A percentile compares a stretch with the other conserved stretches of the same genome.
Conservation (phyloP, 768 basidiomycete species). For the Chalciporus sphaerocephalus region DNA sequence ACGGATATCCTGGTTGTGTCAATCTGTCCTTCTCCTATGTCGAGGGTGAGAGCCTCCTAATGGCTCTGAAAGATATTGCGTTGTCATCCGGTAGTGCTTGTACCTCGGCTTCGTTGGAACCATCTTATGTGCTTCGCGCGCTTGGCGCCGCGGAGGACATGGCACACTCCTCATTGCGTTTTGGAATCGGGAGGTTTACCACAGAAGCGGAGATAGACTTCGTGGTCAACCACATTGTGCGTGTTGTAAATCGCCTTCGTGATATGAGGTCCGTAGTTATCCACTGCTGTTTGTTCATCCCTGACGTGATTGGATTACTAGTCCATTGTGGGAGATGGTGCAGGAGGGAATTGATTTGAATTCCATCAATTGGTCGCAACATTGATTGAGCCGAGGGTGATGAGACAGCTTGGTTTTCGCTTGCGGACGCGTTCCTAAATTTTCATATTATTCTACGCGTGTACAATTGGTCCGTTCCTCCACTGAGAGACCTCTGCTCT, state of each 20-base stretch:
- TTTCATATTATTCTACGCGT: conserved; percentile 12
- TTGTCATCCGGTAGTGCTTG: conserved; percentile 98
- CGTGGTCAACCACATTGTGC: conserved; percentile 82
- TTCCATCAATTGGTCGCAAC: conserved; percentile 88
- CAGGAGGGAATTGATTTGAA: conserved; percentile 97
- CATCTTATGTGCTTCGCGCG: conserved; percentile 95
- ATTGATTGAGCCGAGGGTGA: conserved; percentile 27
- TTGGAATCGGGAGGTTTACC: conserved; percentile 97
- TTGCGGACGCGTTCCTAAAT: conserved; percentile 9
- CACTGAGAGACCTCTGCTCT: background rate
- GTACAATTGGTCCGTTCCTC: conserved; percentile 6
- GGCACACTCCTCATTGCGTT: conserved; percentile 96
- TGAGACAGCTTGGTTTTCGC: background rate
- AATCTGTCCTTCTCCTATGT: conserved; percentile 96
- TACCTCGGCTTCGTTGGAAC: conserved; percentile 96
- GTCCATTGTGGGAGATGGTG: conserved; percentile 99
- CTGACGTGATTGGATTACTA: conserved; percentile 27
- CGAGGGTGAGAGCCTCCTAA: conserved; percentile 93
- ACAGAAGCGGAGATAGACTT: conserved; percentile 97
- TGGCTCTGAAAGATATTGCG: conserved; percentile 98
- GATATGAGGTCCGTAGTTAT: conserved; percentile 75
- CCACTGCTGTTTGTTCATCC: conserved; percentile 1
- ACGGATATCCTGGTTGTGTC: conserved; percentile 94
- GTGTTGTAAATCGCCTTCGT: conserved; percentile 80
- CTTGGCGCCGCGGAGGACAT: conserved; percentile 97